Evolutionary conservation across 331 rosid species (phyloP), one percentile per base, ranked within the genome.

Genomic region (Arachis monticola): DNA sequence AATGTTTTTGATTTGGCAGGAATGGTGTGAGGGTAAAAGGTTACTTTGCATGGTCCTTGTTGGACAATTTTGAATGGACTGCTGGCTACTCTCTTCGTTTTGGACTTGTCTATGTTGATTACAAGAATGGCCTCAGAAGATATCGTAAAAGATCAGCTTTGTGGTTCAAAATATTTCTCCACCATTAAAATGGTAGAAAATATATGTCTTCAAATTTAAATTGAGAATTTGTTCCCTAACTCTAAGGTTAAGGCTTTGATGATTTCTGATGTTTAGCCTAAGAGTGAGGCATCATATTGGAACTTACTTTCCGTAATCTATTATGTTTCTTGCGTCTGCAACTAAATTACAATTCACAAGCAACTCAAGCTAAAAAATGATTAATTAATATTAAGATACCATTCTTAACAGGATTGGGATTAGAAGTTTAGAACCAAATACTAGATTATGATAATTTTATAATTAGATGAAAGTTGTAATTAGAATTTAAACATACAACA

Each of bases 41-140:
- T 60, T 84, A 81, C 77, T 84, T 84, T 65, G 78, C 83, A 12
- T 84, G 83, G 88, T 84, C 88, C 40, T 65, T 84, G 73, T 68
- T 88, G 77, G 92, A 88, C 70, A 85, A 85, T 69, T 85, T 82
- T 14, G 87, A 86, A 71, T 86, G 88, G 90, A 69, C 0, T 32
- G 45, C 66, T n/a, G 90, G 93, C 4, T 88, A 82, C 69, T 75
- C 84, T 1, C 84, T 88, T 64, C 84, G 93, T 1, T 88, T 88
- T 82, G 93, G 90, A 53, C 71, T 88, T 1, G 83, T 82, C 32
- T 86, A 70, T 77, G 86, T 88, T 1, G 93, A 88, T 67, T 88
- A 62, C 82, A 84, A 86, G 72, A 67, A 86, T 76, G 88, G 88
- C 17, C 38, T 84, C 35, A 84, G 10, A 70, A 82, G 93, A 70